Conservation (phyloP, 306 rosid species). For the Sophora flavescens region DNA sequence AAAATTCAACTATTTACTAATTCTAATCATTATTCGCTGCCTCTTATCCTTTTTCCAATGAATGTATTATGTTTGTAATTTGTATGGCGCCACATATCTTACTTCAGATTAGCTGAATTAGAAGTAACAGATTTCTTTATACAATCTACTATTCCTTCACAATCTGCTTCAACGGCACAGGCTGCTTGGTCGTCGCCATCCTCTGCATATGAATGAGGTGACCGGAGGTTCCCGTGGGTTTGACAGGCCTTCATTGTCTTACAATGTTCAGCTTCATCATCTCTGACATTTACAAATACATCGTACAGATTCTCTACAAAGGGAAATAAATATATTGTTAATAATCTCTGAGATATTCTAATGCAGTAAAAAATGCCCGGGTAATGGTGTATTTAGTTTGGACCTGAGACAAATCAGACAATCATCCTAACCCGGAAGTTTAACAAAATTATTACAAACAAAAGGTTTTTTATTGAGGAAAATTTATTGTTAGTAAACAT, state of each 20-base stretch:
- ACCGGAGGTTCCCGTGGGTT: conserved; percentile 85
- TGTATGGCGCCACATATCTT: conserved; percentile 5
- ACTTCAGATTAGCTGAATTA: conserved; percentile 54
- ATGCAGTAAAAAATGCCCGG: background rate
- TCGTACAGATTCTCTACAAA: conserved; percentile 82
- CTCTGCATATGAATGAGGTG: conserved; percentile 80
- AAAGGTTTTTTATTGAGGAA: background rate
- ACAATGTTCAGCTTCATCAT: conserved; percentile 97
- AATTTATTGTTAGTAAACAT: background rate
- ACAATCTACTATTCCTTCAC: conserved; percentile 91
- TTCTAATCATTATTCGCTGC: conserved; percentile 45
- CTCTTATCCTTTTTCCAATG: conserved; percentile 27
- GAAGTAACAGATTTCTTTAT: conserved; percentile 74
- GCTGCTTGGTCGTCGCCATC: conserved; percentile 43
- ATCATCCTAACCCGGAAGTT: background rate
- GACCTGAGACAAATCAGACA: background rate
- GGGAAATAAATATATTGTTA: conserved; percentile 24
- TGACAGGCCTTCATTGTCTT: conserved; percentile 99
- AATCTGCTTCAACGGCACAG: conserved; percentile 54
- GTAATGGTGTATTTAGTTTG: conserved; percentile 25
- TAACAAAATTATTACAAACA: conserved; percentile 21
- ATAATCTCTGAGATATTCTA: conserved; percentile 34
- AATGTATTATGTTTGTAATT: background rate
- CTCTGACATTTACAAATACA: conserved; percentile 87
- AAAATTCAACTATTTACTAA: conserved; percentile 26